Evolutionary conservation across 345 rosid species (phyloP), one percentile per base, ranked within the genome.

Genomic region (Clausena lansium): DNA sequence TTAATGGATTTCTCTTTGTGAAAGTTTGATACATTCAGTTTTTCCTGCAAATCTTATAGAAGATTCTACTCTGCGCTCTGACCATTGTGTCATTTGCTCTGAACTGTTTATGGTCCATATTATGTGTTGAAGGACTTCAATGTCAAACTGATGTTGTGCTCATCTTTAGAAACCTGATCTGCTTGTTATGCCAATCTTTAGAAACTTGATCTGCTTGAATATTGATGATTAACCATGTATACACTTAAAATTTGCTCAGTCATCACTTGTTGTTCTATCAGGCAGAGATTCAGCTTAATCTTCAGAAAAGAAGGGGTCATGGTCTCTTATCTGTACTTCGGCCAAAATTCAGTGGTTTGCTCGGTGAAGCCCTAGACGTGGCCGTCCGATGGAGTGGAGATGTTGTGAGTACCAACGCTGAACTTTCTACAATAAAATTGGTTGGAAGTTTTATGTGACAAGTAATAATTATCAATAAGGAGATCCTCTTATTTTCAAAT

Each of bases 341-440:
- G 78, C 99, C 99, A 68, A 95, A 95, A 86, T 95, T 95, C 84
- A 95, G 98, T 62, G 98, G 99, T 79, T 92, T 93, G 76, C 91
- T 95, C 38, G 99, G 99, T 68, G 98, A 95, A 92, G 94, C 97
- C 80, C 84, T 95, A 67, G 98, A 95, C 75, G 91, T 93, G 79
- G 94, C 97, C 77, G 94, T 90, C 75, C 90, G 99, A 85, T 95
- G 98, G 98, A 95, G 97, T 61, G 99, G 99, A 74, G 99, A 95
- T 86, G 99, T 95, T 89, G 99, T 95, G 83, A 90, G 98, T 91
- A 76, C 75, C 83, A 69, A 20, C 74, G 38, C 38, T 72, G 65
- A 47, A 76, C 41, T 60, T 77, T 74, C 52, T 68, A 55, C 55
- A 15, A 47, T 68, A 74, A 72, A 15, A 54, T 79, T 67, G 25